phyloP scores from a whole-genome alignment of 352 stramenopile species.

The Pythium biforme region DNA sequence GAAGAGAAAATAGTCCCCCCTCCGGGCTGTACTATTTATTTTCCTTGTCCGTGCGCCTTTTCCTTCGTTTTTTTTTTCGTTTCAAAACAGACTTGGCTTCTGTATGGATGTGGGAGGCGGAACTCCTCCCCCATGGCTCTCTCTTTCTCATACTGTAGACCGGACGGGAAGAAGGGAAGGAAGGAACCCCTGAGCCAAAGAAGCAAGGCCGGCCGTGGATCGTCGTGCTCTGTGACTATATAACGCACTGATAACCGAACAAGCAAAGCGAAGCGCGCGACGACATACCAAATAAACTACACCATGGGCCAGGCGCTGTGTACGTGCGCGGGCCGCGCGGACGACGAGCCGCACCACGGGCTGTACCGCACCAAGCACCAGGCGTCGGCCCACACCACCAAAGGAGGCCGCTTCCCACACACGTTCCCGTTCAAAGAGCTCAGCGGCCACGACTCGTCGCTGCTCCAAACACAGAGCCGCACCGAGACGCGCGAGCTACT shows the following conservation, averaged over 20 bases:
- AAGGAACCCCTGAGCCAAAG: slow-evolving; percentile 5
- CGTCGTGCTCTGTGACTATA: not conserved
- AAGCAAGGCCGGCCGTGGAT: not conserved
- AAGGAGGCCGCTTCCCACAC: slow-evolving; percentile 1
- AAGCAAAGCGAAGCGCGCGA: not conserved
- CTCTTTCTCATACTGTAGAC: not conserved
- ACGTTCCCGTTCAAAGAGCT: slow-evolving; percentile 6
- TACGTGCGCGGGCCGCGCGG: slow-evolving; percentile 20
- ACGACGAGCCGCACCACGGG: slow-evolving; percentile 18
- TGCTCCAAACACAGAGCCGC: slow-evolving; percentile 29
- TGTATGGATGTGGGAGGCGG: slow-evolving; percentile 2
- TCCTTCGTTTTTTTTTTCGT: slow-evolving; percentile 13
- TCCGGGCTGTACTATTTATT: slow-evolving; percentile 1
- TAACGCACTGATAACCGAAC: not conserved
- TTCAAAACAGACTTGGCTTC: slow-evolving; percentile 3
- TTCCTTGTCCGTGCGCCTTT: not conserved
- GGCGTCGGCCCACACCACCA: not conserved
- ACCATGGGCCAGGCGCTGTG: slow-evolving; percentile 25
- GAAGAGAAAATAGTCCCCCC: slow-evolving; percentile 1
- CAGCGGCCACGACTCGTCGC: slow-evolving; percentile 11
- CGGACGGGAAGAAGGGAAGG: not conserved
- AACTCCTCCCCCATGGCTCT: not conserved
- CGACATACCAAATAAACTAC: not conserved
- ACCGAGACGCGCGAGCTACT: slow-evolving; percentile 27
- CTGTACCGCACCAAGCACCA: slow-evolving; percentile 14